Percentiles rank a stretch among this genome's conserved stretches.
phyloP scores from a whole-genome alignment of 352 stramenopile genomes.

The Globisporangium apiculatum region DNA sequence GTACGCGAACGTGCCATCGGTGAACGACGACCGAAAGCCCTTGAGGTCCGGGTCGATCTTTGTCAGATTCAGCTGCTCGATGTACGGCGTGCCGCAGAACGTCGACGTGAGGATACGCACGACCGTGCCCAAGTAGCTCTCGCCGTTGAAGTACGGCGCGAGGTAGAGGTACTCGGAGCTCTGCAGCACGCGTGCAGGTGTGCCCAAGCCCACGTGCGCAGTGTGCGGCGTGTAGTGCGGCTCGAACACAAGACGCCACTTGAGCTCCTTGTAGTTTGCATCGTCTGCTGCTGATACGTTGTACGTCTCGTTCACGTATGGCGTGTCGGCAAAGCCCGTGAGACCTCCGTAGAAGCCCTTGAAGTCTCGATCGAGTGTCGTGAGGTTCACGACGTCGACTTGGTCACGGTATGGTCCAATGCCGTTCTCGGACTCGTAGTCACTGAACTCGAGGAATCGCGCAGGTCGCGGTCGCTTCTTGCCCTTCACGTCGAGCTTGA shows the following conservation, averaged over 20 bases:
- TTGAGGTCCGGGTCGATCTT: slow-evolving; percentile 29
- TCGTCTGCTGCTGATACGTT: slow-evolving; percentile 35
- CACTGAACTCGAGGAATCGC: slow-evolving; percentile 72
- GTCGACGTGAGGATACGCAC: slow-evolving; percentile 33
- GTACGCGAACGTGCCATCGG: slow-evolving; percentile 50
- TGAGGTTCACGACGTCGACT: slow-evolving; percentile 50
- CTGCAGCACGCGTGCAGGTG: slow-evolving; percentile 22
- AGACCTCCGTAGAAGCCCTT: slow-evolving; percentile 57
- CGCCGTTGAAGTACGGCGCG: slow-evolving; percentile 57
- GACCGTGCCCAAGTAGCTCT: slow-evolving; percentile 36
- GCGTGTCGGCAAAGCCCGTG: slow-evolving; percentile 39
- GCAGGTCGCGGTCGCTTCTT: slow-evolving; percentile 70
- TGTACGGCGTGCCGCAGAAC: slow-evolving; percentile 38
- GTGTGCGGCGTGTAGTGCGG: slow-evolving; percentile 34
- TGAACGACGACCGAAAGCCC: slow-evolving; percentile 57
- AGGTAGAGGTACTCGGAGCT: slow-evolving; percentile 68
- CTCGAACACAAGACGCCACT: slow-evolving; percentile 47
- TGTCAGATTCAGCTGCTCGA: slow-evolving; percentile 50
- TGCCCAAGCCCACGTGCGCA: slow-evolving; percentile 29
- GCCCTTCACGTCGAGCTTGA: slow-evolving; percentile 66
- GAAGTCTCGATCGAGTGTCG: slow-evolving; percentile 33
- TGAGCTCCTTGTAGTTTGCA: slow-evolving; percentile 30
- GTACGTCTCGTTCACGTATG: slow-evolving; percentile 66
- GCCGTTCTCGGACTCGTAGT: slow-evolving; percentile 57
- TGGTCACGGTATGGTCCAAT: slow-evolving; percentile 62